Evolutionary conservation across 805 yeast species (phyloP).

Genomic region (Saturnispora gosingensis): DNA sequence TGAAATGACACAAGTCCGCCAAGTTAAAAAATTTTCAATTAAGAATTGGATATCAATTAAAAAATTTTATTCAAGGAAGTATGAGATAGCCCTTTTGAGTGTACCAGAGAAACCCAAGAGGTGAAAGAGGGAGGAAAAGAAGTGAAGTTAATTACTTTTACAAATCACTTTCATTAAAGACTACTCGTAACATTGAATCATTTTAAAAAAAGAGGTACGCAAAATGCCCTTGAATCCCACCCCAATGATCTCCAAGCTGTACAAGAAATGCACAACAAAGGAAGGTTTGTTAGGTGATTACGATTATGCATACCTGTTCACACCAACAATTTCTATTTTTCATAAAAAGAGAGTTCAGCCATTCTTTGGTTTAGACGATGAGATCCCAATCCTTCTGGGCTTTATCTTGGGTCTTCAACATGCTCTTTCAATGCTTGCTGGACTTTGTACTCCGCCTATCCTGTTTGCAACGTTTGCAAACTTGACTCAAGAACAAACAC

Average conservation of each 20-base stretch:
- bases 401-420: slow-evolving; percentile 80
- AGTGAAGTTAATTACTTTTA: background rate
- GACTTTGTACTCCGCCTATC: slow-evolving; percentile 77
- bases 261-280: slow-evolving; percentile 42
- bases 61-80: background rate
- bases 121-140: background rate
- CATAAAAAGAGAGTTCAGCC: slow-evolving; percentile 49
- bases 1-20: background rate
- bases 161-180: background rate
- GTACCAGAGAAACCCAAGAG: background rate
- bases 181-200: background rate
- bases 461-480: slow-evolving; percentile 59
- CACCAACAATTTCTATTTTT: slow-evolving; percentile 69
- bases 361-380: slow-evolving; percentile 71
- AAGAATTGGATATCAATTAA: background rate
- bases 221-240: background rate
- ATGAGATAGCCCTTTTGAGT: background rate
- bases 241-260: background rate
- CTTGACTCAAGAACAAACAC: slow-evolving; percentile 38
- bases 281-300: slow-evolving; percentile 85
- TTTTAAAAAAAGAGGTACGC: background rate
- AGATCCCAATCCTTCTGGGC: slow-evolving; percentile 75
- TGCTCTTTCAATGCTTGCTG: slow-evolving; percentile 84
- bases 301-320: slow-evolving; percentile 70
- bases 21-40: background rate